These are phyloP conservation scores for Mortierella sp. DNA, from an alignment of 371 early-diverging fungal species.

Conservation along the genomic window DNA sequence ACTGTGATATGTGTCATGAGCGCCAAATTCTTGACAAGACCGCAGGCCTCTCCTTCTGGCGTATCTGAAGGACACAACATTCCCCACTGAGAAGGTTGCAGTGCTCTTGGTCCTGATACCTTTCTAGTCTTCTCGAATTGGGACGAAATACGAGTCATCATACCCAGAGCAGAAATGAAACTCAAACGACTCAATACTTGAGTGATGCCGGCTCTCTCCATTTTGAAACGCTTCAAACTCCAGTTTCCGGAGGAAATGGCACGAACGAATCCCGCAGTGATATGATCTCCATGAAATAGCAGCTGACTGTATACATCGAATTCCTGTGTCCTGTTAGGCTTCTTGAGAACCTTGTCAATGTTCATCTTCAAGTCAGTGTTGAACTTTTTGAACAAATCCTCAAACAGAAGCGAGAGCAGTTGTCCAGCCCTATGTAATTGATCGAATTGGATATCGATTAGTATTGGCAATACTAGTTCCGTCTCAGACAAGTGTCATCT, in stretches of 20 bases:
- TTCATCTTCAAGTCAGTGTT: conserved; percentile 91
- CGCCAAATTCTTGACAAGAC: conserved; percentile 99
- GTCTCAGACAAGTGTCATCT: not conserved
- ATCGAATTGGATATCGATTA: not conserved
- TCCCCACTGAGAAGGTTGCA: conserved; percentile 99
- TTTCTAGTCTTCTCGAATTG: conserved; percentile 99
- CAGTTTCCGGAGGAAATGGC: conserved; percentile 99
- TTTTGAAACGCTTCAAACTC: conserved; percentile 99
- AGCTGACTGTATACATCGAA: conserved; percentile 96
- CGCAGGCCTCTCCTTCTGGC: conserved; percentile 99
- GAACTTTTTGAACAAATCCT: conserved; percentile 99
- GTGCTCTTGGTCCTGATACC: conserved; percentile 98
- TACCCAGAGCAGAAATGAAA: conserved; percentile 98
- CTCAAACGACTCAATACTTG: conserved; percentile 97
- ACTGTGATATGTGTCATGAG: conserved; percentile 99
- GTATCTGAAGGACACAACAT: conserved; percentile 99
- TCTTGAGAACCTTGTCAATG: conserved; percentile 95
- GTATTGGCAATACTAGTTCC: not conserved
- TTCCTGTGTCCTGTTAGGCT: conserved; percentile 92
- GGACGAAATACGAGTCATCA: conserved; percentile 99
- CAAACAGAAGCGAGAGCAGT: conserved; percentile 97
- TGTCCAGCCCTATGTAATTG: conserved; percentile 90
- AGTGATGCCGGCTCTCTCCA: conserved; percentile 99
- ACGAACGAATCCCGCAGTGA: conserved; percentile 96
- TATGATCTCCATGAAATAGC: conserved; percentile 88